phyloP scores from a whole-genome alignment of 345 rosid genomes.

The Eucalyptus sp. region DNA sequence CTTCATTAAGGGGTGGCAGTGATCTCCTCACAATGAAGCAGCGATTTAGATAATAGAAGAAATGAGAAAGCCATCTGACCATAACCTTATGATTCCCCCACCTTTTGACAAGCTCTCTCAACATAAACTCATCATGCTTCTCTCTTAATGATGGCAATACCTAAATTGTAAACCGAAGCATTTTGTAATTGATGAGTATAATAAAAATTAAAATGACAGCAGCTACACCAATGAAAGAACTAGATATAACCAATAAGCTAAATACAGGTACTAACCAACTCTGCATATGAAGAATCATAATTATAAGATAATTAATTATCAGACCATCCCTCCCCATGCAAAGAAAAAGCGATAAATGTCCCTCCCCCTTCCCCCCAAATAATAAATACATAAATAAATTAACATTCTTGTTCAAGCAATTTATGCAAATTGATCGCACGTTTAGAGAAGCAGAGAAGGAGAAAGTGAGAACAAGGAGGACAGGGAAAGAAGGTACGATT shows the following conservation, averaged over 20 bases:
- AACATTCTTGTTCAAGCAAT: background rate
- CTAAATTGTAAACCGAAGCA: constrained; percentile 1
- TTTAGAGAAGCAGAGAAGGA: background rate
- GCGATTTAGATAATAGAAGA: constrained; percentile 48
- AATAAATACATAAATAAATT: background rate
- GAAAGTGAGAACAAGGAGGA: background rate
- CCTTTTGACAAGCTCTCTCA: constrained; percentile 41
- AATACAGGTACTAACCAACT: background rate
- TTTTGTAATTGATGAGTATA: background rate
- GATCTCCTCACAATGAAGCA: constrained; percentile 32
- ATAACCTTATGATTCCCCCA: constrained; percentile 47
- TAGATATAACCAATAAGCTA: background rate
- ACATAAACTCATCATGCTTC: constrained; percentile 45
- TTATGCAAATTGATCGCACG: background rate
- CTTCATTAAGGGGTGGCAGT: constrained; percentile 38
- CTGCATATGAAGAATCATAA: background rate
- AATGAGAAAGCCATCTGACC: constrained; percentile 45
- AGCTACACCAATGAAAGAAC: background rate
- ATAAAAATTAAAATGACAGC: too few species aligned
- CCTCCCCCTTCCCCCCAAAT: too few species aligned
- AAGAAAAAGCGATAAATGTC: too few species aligned
- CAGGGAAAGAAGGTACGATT: background rate
- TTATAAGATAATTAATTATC: background rate
- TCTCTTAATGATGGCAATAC: constrained; percentile 37
- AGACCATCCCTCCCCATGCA: too few species aligned